Base-by-base conservation (phyloP, 345 rosid genomes). In the Odontarrhena argentea region DNA sequence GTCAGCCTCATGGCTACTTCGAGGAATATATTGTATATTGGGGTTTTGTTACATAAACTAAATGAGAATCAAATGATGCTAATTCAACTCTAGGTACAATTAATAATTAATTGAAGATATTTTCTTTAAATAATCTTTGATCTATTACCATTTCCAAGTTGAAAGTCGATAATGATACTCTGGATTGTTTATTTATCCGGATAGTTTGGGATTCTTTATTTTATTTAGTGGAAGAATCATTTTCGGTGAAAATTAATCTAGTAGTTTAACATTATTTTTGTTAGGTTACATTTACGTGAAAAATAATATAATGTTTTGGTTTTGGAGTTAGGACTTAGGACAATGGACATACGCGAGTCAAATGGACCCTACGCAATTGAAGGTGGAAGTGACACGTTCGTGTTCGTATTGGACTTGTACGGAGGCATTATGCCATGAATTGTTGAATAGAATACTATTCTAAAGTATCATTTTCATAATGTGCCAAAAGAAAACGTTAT, bases 361-460 rank as follows among this genome's bases (percentile, higher is more conserved):
- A 62, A 40, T 34, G 68, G 59, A 28, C 10, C 68, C 68, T 40
- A 44, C 18, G 7, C 41, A 42, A 15, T 59, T 9, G 49, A 9
- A 49, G 60, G 32, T n/a, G 11, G n/a, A 7, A 58, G 61, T 44
- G 61, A 37, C 67, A 58, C 67, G 67, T 65, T 66, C 28, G 62
- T 58, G 55, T 59, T 59, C 67, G 54, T 57, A 58, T 43, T 25
- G 43, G 61, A 41, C 41, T 43, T 36, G 71, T 73, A 73, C 77
- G 77, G 77, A 51, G 37, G 41, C 66, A 22, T 49, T 9, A 8
- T 63, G 26, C 64, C 7, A 56, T 71, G 52, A 56, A 49, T 46
- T 26, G 30, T 41, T 49, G 65, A 42, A 48, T 48, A 49, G 22
- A 18, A 18, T 18, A 18, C n/a, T 36, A 32, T 13, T 53, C 38